A percentile compares a stretch with the other conserved stretches of the same genome.
phyloP scores from a whole-genome alignment of 108 stramenopile species.

The Bacterosira constricta region DNA sequence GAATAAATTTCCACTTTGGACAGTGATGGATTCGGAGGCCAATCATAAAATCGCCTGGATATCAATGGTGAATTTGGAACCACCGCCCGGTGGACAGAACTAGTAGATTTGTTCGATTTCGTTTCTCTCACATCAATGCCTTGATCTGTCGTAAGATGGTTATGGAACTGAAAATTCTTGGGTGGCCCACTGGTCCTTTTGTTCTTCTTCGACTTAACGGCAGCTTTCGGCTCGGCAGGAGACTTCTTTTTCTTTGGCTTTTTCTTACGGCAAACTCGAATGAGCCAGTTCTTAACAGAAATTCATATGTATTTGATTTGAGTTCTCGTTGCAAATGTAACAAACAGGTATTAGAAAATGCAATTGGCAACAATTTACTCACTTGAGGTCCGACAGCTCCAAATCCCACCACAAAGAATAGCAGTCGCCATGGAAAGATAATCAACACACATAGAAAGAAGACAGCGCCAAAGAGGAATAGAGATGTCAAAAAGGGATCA shows the following conservation, averaged over 20 bases:
- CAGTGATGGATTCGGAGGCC: constrained; percentile 70
- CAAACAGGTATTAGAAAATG: neutral
- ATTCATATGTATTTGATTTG: neutral
- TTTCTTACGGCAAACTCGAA: neutral
- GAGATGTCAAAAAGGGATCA: constrained; percentile 72
- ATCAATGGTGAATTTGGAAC: constrained; percentile 72
- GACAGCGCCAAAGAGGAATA: constrained; percentile 42
- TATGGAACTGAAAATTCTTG: constrained; percentile 39
- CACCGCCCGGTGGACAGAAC: constrained; percentile 53
- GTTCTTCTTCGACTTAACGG: neutral
- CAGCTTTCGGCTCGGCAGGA: neutral
- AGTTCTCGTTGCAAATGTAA: neutral
- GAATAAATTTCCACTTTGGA: constrained; percentile 20
- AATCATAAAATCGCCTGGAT: constrained; percentile 71
- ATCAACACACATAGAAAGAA: constrained; percentile 50
- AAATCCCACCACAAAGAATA: constrained; percentile 61
- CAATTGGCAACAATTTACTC: constrained; percentile 8
- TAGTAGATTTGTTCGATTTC: constrained; percentile 14
- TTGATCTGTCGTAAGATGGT: constrained; percentile 41
- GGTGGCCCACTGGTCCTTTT: constrained; percentile 18
- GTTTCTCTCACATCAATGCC: constrained; percentile 17
- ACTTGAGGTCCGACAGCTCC: constrained; percentile 77
- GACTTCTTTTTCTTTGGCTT: neutral
- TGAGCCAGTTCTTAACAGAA: constrained; percentile 3
- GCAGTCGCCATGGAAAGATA: constrained; percentile 76